Evolutionary conservation across 345 rosid genomes (phyloP), one percentile per base, ranked within the genome.

Genomic region (Salix caprea): DNA sequence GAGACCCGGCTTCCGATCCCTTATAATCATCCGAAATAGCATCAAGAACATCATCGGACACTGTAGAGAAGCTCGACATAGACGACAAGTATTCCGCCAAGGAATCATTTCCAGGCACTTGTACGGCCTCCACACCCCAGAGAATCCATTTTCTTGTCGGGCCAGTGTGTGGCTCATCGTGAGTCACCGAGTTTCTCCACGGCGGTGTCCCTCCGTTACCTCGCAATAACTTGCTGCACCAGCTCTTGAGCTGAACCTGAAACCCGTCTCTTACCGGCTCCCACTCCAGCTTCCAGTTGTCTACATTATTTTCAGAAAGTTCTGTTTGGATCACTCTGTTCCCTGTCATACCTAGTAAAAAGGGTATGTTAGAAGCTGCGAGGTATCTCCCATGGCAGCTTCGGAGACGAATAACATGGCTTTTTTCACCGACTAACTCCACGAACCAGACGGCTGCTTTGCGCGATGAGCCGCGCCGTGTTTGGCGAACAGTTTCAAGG

Each of bases 161-260:
- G 0, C 88, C 83, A 30, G 82, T 76, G 46, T 83, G 86, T 34
- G 97, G 97, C 24, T 91, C 94, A 48, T 95, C 99, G 74, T 92
- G 96, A 54, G 97, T 95, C 37, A 93, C 80, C 54, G 97, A 82
- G 85, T 93, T 92, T 65, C 99, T 86, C 99, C 99, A 95, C 68
- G 97, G 98, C 56, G 90, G 97, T 2, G 89, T 84, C 77, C 97
- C 97, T 0, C 97, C 98, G 89, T 94, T 94, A 6, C 85, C 97
- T 16, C 97, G 84, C 78, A 95, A 64, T 71, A 81, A 89, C 71
- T 85, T 92, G 16, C 97, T 93, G 50, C 92, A 89, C 93, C 96
- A 87, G 4, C 90, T 83, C 67, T 79, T 87, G 10, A 95, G 69
- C 81, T 83, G 85, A 58, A 88, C 80, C 79, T 90, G 94, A 74